These are phyloP conservation scores for Colletotrichum sansevieriae DNA, from an alignment of 2,329 filamentous ascomycete genomes.

Conservation along the genomic window DNA sequence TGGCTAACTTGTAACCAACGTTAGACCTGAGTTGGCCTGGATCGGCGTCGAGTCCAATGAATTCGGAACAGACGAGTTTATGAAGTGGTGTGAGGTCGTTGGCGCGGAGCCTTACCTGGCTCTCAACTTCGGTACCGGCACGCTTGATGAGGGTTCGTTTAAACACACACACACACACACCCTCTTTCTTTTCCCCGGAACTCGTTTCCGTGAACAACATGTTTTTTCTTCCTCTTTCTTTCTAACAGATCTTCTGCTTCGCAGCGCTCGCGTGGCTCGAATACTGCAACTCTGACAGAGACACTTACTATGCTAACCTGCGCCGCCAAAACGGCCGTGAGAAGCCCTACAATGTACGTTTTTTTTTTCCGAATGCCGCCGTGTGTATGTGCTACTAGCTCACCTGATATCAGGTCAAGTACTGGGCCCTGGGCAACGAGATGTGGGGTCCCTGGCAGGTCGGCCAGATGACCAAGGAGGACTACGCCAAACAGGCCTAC, in stretches of 20 bases:
- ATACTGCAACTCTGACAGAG: conserved; percentile 84
- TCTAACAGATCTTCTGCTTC: neutral
- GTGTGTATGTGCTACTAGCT: neutral
- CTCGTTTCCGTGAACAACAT: neutral
- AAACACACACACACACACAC: neutral
- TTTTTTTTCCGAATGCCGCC: neutral
- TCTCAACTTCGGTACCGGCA: conserved; percentile 85
- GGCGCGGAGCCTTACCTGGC: conserved; percentile 84
- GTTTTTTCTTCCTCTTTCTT: neutral
- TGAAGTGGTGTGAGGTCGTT: conserved; percentile 81
- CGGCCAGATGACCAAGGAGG: conserved; percentile 76
- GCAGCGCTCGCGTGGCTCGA: conserved; percentile 80
- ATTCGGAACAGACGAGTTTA: conserved; percentile 89
- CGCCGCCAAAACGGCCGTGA: conserved; percentile 80
- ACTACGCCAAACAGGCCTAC: conserved; percentile 76
- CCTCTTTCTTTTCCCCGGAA: neutral
- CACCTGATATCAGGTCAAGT: conserved; percentile 69
- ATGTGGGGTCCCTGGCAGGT: conserved; percentile 77
- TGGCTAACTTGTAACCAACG: conserved; percentile 24
- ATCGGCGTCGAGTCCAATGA: conserved; percentile 80
- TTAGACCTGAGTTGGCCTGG: conserved; percentile 82
- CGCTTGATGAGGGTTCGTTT: conserved; percentile 52
- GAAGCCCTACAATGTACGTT: conserved; percentile 75
- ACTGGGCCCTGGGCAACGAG: conserved; percentile 88
- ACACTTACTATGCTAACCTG: conserved; percentile 86